Evolutionary conservation across 306 rosid genomes (phyloP), one percentile per base, ranked within the genome.

Genomic region (Rosa lucieae): DNA sequence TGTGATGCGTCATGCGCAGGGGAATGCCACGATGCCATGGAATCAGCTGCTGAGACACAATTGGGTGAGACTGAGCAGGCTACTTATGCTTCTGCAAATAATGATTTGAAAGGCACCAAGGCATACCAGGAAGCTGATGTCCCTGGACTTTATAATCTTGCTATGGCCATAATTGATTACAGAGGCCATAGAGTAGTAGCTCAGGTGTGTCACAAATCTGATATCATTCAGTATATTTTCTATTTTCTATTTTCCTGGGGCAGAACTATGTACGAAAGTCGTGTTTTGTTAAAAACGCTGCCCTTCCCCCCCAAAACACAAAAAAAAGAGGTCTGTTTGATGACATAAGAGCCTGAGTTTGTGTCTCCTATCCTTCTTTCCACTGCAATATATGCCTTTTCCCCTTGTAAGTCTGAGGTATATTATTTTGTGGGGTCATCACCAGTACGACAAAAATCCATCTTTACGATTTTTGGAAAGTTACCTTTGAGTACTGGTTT

Each of bases 111-210:
- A 84, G 99, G 99, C 78, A 96, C 99, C 53, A 93, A 89, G 88
- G 98, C 98, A 59, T 96, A 96, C 88, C 99, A 96, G 86, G 99
- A 96, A 88, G 98, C 97, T 73, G 96, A 96, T 91, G 98, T 96
- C 43, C 82, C 92, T 73, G 98, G 99, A 49, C 93, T 96, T 77
- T 93, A 91, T 81, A 93, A 89, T 87, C 99, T 93, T 75, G 98
- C 99, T 55, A 96, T 96, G 98, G 93, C 96, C 61, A 93, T 96
- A 80, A 88, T 96, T 83, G 99, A 96, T 90, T 93, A 89, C 85
- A 89, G 97, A 85, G 99, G 99, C 59, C 99, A 96, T 81, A 91
- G 99, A 78, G 99, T 96, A 82, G 98, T 96, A 67, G 99, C 99
- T 75, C 99, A 96, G 97, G 99, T 96, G 78, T 73, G 94, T 82